phyloP scores from a whole-genome alignment of 129 eudicot genomes.

The Tagetes erecta region DNA sequence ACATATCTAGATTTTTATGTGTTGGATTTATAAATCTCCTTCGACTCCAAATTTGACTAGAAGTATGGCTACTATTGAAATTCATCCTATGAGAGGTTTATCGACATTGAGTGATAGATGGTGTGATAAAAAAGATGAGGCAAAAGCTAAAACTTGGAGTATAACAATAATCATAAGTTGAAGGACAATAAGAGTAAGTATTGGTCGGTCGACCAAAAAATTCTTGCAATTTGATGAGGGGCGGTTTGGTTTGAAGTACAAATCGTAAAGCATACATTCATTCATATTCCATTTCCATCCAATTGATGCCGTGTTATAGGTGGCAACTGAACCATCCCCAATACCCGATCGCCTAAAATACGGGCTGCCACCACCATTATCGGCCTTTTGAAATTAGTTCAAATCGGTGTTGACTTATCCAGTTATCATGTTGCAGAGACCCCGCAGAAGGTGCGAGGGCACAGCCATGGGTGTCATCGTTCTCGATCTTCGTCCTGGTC shows the following conservation, averaged over 20 bases:
- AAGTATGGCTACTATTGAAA: no score
- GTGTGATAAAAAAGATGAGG: no score
- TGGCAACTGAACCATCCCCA: slow-evolving; percentile 28
- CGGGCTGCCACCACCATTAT: slow-evolving; percentile 9
- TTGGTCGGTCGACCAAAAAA: neutral
- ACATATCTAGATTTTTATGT: no score
- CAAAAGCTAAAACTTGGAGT: no score
- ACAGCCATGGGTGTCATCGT: slow-evolving; percentile 87
- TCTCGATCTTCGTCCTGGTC: slow-evolving; percentile 94
- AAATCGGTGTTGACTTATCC: neutral
- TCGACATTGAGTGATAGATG: no score
- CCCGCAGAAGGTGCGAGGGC: slow-evolving; percentile 83
- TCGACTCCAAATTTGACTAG: no score
- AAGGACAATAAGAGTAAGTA: no score
- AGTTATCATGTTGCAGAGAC: slow-evolving; percentile 61
- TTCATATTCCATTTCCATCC: neutral
- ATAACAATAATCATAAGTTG: no score
- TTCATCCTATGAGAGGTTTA: no score
- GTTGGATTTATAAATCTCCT: no score
- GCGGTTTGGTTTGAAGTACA: neutral
- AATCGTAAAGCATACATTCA: slow-evolving; percentile 24
- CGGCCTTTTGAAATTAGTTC: slow-evolving; percentile 2
- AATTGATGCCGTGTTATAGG: slow-evolving; percentile 33
- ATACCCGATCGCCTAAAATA: no score
- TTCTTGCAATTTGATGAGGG: neutral